phyloP scores from a whole-genome alignment of 2,329 filamentous ascomycete genomes.

The Grosmannia clavigera region DNA sequence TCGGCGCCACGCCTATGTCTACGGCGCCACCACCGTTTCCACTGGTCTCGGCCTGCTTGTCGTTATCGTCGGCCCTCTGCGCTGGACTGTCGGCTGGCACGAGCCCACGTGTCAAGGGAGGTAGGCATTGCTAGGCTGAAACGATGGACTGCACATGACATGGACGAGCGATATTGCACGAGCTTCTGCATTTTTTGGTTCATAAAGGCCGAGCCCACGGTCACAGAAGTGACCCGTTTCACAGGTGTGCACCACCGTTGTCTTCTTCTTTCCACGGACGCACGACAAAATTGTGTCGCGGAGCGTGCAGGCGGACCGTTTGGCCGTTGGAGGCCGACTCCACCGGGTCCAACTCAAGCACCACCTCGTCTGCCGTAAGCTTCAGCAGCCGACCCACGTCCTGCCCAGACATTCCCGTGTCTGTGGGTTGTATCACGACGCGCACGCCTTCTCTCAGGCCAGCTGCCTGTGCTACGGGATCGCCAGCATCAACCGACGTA shows the following conservation, averaged over 20 bases:
- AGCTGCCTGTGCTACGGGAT: constrained; percentile 32
- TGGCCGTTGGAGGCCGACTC: constrained; percentile 20
- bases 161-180: neutral
- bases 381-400: constrained; percentile 44
- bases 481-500: constrained; percentile 16
- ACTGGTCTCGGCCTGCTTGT: neutral
- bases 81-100: neutral
- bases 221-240: neutral
- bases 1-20: constrained; percentile 1
- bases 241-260: neutral
- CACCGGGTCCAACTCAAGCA: constrained; percentile 35
- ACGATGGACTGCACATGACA: neutral
- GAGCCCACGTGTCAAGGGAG: neutral
- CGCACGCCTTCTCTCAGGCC: constrained; percentile 38
- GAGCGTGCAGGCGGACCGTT: constrained; percentile 45
- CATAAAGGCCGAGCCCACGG: neutral
- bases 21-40: neutral
- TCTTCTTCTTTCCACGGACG: constrained; percentile 14
- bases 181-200: neutral
- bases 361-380: constrained; percentile 41
- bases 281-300: constrained; percentile 45
- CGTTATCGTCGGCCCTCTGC: neutral
- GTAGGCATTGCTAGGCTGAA: neutral
- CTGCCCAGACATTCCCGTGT: constrained; percentile 46
- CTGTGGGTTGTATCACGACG: constrained; percentile 49